Evolutionary conservation across 2,329 filamentous ascomycete species (phyloP).

Genomic region (Ophiostoma pallidulum): DNA sequence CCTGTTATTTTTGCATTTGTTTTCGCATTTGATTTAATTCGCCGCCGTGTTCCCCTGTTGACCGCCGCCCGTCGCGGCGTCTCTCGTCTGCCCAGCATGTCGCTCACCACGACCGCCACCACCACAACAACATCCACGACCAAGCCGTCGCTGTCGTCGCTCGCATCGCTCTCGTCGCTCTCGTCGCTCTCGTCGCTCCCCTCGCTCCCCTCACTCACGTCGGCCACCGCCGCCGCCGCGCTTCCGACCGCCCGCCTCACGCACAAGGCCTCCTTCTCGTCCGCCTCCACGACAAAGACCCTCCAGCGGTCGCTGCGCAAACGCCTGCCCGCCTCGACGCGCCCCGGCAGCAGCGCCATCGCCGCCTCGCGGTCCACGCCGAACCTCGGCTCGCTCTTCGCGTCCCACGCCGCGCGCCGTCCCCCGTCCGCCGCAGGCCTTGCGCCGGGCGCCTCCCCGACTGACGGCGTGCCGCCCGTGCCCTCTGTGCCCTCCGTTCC

Average conservation of each 20-base stretch:
- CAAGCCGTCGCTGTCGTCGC: neutral
- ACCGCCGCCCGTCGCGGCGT: too few species aligned
- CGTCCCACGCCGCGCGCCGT: conserved; percentile 37
- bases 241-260: conserved; percentile 10
- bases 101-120: conserved; percentile 3
- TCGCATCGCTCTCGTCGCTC: too few species aligned
- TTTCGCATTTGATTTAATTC: too few species aligned
- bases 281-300: conserved; percentile 3
- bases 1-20: too few species aligned
- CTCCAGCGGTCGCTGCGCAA: conserved; percentile 13
- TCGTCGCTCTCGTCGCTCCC: too few species aligned
- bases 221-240: too few species aligned
- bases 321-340: conserved; percentile 11
- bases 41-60: too few species aligned
- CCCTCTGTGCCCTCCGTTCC: neutral
- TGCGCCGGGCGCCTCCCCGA: conserved; percentile 1
- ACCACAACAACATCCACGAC: neutral
- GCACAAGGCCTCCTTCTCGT: conserved; percentile 23
- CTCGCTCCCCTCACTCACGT: too few species aligned
- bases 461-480: neutral
- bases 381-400: conserved; percentile 46
- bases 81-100: too few species aligned
- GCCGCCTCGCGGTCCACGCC: conserved; percentile 38
- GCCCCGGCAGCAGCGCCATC: conserved; percentile 23
- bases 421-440: conserved; percentile 19